Evolutionary conservation across 345 rosid species (phyloP), one percentile per base, ranked within the genome.

Genomic region (Murraya koenigii): DNA sequence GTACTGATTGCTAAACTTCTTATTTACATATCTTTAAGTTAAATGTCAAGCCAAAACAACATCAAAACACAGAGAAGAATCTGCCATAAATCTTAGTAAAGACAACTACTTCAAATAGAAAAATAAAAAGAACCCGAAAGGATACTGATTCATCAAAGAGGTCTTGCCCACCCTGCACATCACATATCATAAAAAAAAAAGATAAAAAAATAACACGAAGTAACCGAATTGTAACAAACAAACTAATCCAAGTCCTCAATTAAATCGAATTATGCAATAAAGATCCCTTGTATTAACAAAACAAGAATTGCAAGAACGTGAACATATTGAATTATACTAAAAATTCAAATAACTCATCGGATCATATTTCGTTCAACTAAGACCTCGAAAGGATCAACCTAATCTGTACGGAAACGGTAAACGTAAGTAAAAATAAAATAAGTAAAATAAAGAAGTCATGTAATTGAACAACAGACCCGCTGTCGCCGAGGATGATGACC

Each of bases 401-500:
- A 33, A 62, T 70, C 69, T 49, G 66, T 66, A 65, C 58, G 49
- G 38, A 19, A 77, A 62, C 14, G 80, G 70, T 36, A 79, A 64
- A 69, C 65, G 11, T 2, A 22, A 39, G 30, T 41, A 15, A 22
- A 38, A 49, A 54, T 5, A 30, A 6, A 0, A n/a, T 32, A 81
- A 47, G 20, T 35, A 44, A 64, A 32, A 33, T 36, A 41, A 11
- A 14, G 6, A 0, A 7, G n/a, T 17, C 56, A 52, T 17, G 22
- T 52, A 63, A 62, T 52, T 7, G 35, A 39, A 5, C 49, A 78
- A 39, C 82, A 49, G 78, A 96, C 99, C 98, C 99, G 89, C 98
- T 94, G 77, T 96, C 99, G 41, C 98, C 98, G 87, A 96, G 97
- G 82, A 96, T 92, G 84, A 96, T 96, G 90, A 96, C 97, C 89